phyloP scores from a whole-genome alignment of 257 asterid species.

The Gentiana dahurica region DNA sequence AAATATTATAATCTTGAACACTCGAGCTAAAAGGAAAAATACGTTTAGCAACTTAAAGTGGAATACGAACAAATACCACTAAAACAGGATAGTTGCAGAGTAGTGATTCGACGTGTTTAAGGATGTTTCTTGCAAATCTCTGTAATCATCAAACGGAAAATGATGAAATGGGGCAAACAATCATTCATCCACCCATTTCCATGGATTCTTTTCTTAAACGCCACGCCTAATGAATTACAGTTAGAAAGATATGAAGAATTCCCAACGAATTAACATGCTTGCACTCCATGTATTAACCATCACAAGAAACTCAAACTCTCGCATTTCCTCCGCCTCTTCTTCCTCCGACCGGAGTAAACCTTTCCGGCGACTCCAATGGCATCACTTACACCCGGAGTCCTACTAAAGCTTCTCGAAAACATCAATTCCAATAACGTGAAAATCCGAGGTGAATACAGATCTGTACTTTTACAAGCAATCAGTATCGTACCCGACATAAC shows the following conservation, averaged over 20 bases:
- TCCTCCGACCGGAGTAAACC: background rate
- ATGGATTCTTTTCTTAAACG: conserved; percentile 45
- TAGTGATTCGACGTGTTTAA: too few relatives aligned
- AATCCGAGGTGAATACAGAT: conserved; percentile 63
- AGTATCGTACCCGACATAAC: conserved; percentile 77
- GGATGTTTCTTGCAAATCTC: too few relatives aligned
- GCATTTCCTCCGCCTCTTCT: conserved; percentile 21
- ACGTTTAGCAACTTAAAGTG: too few relatives aligned
- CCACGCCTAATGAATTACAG: conserved; percentile 22
- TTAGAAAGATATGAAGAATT: conserved; percentile 10
- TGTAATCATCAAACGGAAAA: too few relatives aligned
- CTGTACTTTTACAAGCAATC: conserved; percentile 63
- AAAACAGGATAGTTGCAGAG: too few relatives aligned
- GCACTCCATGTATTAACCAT: conserved; percentile 49
- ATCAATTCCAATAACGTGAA: conserved; percentile 45
- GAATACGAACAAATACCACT: too few relatives aligned
- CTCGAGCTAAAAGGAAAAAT: too few relatives aligned
- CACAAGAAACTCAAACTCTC: conserved; percentile 27
- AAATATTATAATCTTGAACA: too few relatives aligned
- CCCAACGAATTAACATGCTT: too few relatives aligned
- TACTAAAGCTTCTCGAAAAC: conserved; percentile 63
- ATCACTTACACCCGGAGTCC: conserved; percentile 68
- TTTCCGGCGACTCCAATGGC: conserved; percentile 39
- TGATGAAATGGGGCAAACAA: too few relatives aligned
- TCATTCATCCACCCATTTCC: too few relatives aligned